These are phyloP conservation scores for Lipomyces yamanashiensis DNA, from an alignment of 805 yeast species.

Conservation along the genomic window DNA sequence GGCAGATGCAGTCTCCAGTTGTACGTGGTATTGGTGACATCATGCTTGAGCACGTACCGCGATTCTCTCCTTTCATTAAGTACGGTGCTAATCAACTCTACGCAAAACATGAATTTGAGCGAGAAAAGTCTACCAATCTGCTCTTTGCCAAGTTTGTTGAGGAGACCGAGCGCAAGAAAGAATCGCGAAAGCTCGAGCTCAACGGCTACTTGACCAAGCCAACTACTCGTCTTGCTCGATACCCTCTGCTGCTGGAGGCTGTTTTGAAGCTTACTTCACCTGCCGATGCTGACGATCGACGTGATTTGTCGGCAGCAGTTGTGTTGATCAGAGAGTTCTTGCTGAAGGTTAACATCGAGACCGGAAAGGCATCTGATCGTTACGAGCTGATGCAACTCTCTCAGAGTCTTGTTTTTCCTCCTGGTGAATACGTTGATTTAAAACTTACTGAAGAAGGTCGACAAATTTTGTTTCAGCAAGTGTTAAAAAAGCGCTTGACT, in stretches of 20 bases:
- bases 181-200: slow-evolving; percentile 85
- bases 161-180: slow-evolving; percentile 83
- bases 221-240: slow-evolving; percentile 93
- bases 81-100: slow-evolving; percentile 95
- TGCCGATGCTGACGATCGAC: slow-evolving; percentile 73
- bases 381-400: slow-evolving; percentile 85
- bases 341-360: slow-evolving; percentile 78
- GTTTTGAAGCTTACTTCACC: slow-evolving; percentile 75
- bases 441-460: slow-evolving; percentile 82
- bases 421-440: slow-evolving; percentile 84
- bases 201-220: slow-evolving; percentile 94
- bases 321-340: slow-evolving; percentile 76
- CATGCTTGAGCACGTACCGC: slow-evolving; percentile 78
- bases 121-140: slow-evolving; percentile 88
- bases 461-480: slow-evolving; percentile 76
- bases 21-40: slow-evolving; percentile 87
- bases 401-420: slow-evolving; percentile 78
- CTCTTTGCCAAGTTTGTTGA: slow-evolving; percentile 92
- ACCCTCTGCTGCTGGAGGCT: slow-evolving; percentile 81
- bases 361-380: slow-evolving; percentile 93
- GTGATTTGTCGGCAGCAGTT: slow-evolving; percentile 70
- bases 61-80: slow-evolving; percentile 87
- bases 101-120: slow-evolving; percentile 92
- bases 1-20: slow-evolving; percentile 85
- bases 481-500: slow-evolving; percentile 73